phyloP scores from a whole-genome alignment of 2,329 filamentous ascomycete genomes.

The Cadophora malorum region DNA sequence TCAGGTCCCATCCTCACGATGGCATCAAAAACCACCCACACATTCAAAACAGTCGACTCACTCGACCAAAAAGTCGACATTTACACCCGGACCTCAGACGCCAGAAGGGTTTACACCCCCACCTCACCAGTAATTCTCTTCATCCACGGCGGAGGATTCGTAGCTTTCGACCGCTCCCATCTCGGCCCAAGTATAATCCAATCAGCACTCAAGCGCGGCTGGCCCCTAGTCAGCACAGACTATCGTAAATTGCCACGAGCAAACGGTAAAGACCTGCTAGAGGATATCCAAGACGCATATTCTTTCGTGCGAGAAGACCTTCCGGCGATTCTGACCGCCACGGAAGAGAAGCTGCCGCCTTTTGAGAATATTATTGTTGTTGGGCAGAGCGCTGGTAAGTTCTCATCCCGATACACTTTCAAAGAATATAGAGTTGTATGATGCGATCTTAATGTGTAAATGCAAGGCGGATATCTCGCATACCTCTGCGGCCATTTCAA shows the following conservation, averaged over 20 bases:
- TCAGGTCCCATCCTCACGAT: not conserved
- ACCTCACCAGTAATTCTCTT: constrained; percentile 23
- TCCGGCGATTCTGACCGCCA: not conserved
- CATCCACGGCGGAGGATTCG: constrained; percentile 27
- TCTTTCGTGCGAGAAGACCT: constrained; percentile 19
- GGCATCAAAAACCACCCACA: constrained; percentile 12
- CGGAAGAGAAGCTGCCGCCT: not conserved
- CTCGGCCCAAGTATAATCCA: constrained; percentile 23
- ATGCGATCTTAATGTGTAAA: not conserved
- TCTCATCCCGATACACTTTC: not conserved
- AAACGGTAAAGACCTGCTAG: constrained; percentile 8
- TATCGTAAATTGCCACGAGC: constrained; percentile 25
- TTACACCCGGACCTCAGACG: constrained; percentile 14
- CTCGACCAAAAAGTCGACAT: constrained; percentile 24
- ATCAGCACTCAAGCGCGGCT: constrained; percentile 22
- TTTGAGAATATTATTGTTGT: constrained; percentile 24
- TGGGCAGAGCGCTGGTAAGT: constrained; percentile 23
- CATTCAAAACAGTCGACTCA: constrained; percentile 10
- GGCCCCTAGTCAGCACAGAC: constrained; percentile 23
- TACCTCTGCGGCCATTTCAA: constrained; percentile 23
- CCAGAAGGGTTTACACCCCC: not conserved
- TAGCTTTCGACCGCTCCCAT: constrained; percentile 19
- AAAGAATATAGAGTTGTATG: too few relatives aligned
- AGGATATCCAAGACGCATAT: constrained; percentile 24
- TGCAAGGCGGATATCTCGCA: constrained; percentile 21